Base-by-base conservation (phyloP, 2,329 filamentous ascomycete species). In the Westerdykella ornata region DNA sequence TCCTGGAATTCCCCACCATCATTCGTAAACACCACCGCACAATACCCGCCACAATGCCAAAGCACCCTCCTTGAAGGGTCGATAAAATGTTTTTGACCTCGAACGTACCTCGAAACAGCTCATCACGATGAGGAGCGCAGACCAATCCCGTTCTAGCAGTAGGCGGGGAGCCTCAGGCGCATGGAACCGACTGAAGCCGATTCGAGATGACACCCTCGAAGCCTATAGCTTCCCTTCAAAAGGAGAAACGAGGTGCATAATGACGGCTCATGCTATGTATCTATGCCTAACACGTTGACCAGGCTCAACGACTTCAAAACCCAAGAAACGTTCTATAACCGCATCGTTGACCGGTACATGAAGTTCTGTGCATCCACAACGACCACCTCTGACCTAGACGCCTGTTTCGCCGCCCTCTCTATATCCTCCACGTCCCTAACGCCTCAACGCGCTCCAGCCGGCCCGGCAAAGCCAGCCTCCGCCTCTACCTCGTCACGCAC, bases 301-400 rank as follows among this genome's bases (percentile, higher is more conserved):
- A 74, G 71, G 45, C 59, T 72, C 16, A 68, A 70, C 43, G 81
- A 90, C 54, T 72, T 76, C 66, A 87, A 85, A 68, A 78, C 77
- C 6, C 90, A 97, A 68, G 85, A 94, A 64, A 73, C 73, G 40
- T 96, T 90, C 71, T 95, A 90, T 67, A 81, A 82, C 60, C 86
- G 82, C 60, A 94, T 96, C 55, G 81, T 89, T 44, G 83, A 90
- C 60, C 81, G 88, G 37, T 96, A 94, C 69, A 84, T 95, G 78
- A 80, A 80, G 48, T 94, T 95, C 65, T 94, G 88, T 71, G 85
- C 85, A 37, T 75, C 82, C 28, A 80, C 81, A 13, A 78, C 81
- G 42, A 78, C 84, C 57, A 75, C 81, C 39, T 81, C 85, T 49
- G 80, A 84, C 52, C 78, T 96, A 18, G 78, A 88, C 45, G 74